A percentile compares a stretch with the other conserved stretches of the same genome.
These are phyloP conservation scores for Teunomyces barrocoloradensis DNA, from an alignment of 805 yeast species.

Conservation along the genomic window DNA sequence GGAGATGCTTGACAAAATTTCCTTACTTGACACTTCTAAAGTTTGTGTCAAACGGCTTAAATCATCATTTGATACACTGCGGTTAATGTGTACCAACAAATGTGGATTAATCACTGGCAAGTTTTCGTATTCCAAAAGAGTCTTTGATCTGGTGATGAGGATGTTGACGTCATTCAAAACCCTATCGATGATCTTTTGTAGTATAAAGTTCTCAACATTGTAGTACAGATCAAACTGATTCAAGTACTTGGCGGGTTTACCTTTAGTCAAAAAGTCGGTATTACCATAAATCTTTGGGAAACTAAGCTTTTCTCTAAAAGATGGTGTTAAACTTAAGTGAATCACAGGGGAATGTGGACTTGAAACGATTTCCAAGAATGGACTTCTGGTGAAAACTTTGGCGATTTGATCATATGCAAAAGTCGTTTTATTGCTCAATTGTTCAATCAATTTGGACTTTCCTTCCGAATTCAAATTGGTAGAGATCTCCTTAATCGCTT, in stretches of 20 bases:
- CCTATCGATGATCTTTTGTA: conserved; percentile 65
- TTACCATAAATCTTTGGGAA: conserved; percentile 54
- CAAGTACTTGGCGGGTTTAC: conserved; percentile 42
- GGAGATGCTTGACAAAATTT: conserved; percentile 11
- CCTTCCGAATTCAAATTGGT: conserved; percentile 32
- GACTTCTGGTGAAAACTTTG: conserved; percentile 33
- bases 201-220: conserved; percentile 55
- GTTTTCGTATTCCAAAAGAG: conserved; percentile 68
- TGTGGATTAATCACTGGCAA: conserved; percentile 51
- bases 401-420: conserved; percentile 40
- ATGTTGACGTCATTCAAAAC: conserved; percentile 51
- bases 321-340: conserved; percentile 58
- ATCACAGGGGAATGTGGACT: conserved; percentile 61
- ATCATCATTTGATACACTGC: conserved; percentile 27
- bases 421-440: conserved; percentile 31
- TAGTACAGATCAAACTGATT: conserved; percentile 41
- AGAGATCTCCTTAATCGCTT: conserved; percentile 48
- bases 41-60: conserved; percentile 20
- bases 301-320: conserved; percentile 40
- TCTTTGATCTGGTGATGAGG: conserved; percentile 62
- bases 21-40: conserved; percentile 22
- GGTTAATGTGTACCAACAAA: conserved; percentile 31
- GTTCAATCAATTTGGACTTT: conserved; percentile 27
- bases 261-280: conserved; percentile 40
- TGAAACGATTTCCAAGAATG: conserved; percentile 54